Percentiles rank a stretch among this genome's conserved stretches.
phyloP scores from a whole-genome alignment of 2,329 filamentous ascomycete species.

The Lachnellula occidentalis region DNA sequence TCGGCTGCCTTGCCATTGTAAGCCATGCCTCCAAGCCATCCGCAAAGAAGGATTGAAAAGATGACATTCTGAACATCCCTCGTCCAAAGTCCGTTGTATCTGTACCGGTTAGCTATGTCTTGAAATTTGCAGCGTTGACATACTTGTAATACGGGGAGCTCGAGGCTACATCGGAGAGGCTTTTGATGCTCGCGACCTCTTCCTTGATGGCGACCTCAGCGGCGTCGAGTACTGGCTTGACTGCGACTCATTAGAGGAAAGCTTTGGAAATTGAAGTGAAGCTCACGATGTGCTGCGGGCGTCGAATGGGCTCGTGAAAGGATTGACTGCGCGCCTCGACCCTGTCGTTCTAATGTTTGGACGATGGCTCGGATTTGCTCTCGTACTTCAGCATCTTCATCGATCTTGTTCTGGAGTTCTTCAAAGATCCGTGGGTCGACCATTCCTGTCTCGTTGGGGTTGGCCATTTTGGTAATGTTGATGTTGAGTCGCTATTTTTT shows the following conservation, averaged over 20 bases:
- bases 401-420: conserved; percentile 80
- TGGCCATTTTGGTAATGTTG: conserved; percentile 12
- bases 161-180: conserved; percentile 69
- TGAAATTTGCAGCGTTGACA: conserved; percentile 9
- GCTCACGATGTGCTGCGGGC: conserved; percentile 56
- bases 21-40: conserved; percentile 73
- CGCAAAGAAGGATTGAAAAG: conserved; percentile 50
- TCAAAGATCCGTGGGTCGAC: conserved; percentile 74
- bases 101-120: conserved; percentile 27
- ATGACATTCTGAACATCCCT: conserved; percentile 76
- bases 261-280: neutral
- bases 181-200: conserved; percentile 64
- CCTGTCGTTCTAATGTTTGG: conserved; percentile 76
- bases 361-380: conserved; percentile 81
- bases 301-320: conserved; percentile 89
- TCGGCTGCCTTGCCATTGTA: conserved; percentile 47
- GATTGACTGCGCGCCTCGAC: conserved; percentile 72
- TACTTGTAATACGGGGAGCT: conserved; percentile 95
- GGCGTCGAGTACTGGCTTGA: conserved; percentile 61
- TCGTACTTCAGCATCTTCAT: conserved; percentile 75
- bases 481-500: neutral
- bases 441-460: conserved; percentile 17
- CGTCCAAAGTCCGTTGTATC: conserved; percentile 80
- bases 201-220: conserved; percentile 65
- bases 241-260: conserved; percentile 37